Conservation (phyloP, 352 stramenopile species). For the Phytophthora fragariae region DNA sequence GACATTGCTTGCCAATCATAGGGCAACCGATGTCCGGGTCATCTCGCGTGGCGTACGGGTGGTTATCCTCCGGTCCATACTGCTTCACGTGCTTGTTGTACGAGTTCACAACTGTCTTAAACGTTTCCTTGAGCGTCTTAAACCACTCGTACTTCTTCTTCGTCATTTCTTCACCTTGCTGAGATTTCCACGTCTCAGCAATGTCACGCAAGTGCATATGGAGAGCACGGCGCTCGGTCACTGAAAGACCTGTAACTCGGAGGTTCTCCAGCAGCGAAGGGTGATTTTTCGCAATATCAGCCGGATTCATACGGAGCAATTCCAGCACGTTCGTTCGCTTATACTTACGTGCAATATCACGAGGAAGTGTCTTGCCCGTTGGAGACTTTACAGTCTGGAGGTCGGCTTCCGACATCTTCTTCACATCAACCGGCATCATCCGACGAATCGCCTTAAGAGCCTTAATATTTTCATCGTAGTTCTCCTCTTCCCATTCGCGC, state of each 20-base stretch:
- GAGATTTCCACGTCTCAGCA: slow-evolving; percentile 87
- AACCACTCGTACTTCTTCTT: slow-evolving; percentile 94
- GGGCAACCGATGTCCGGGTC: slow-evolving; percentile 85
- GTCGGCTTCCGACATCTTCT: slow-evolving; percentile 91
- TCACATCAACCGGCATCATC: slow-evolving; percentile 94
- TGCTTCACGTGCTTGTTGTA: slow-evolving; percentile 93
- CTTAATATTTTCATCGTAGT: slow-evolving; percentile 86
- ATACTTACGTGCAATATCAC: slow-evolving; percentile 89
- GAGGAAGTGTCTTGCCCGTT: slow-evolving; percentile 80
- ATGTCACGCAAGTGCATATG: slow-evolving; percentile 90
- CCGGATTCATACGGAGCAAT: slow-evolving; percentile 86
- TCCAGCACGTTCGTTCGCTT: slow-evolving; percentile 94
- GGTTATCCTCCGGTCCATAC: slow-evolving; percentile 90
- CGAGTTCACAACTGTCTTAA: slow-evolving; percentile 92
- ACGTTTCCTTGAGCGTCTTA: slow-evolving; percentile 92
- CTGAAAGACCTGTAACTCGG: slow-evolving; percentile 90
- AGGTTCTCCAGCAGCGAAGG: slow-evolving; percentile 92
- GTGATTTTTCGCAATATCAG: slow-evolving; percentile 90
- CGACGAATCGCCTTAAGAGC: slow-evolving; percentile 90
- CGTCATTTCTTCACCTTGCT: slow-evolving; percentile 93
- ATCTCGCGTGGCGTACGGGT: slow-evolving; percentile 88
- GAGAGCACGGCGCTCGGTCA: slow-evolving; percentile 90
- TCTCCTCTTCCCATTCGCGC: slow-evolving; percentile 92
- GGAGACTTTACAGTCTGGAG: slow-evolving; percentile 71
- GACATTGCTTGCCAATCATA: slow-evolving; percentile 92